Evolutionary conservation across 2,329 filamentous ascomycete species (phyloP).

Genomic region (Hymenoscyphus occultus): DNA sequence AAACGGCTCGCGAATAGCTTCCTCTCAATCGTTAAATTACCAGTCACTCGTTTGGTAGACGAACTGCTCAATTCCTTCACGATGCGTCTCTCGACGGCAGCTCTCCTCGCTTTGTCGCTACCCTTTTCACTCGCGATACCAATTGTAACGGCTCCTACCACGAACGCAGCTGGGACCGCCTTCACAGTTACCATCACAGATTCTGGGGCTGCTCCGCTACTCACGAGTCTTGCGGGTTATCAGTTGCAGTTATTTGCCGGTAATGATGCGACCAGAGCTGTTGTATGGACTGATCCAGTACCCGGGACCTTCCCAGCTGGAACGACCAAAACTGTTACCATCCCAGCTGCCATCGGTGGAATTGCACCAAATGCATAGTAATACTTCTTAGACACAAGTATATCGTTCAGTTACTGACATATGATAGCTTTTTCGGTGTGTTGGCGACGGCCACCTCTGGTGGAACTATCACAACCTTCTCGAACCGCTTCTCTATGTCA

Average conservation of each 20-base stretch:
- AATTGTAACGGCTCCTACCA: slow-evolving; percentile 50
- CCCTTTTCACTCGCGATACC: slow-evolving; percentile 33
- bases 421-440: slow-evolving; percentile 56
- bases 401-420: slow-evolving; percentile 13
- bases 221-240: slow-evolving; percentile 52
- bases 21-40: not conserved
- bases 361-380: slow-evolving; percentile 36
- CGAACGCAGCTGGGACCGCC: slow-evolving; percentile 47
- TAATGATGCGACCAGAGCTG: slow-evolving; percentile 5
- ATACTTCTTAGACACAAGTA: slow-evolving; percentile 3
- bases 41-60: slow-evolving; percentile 26
- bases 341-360: slow-evolving; percentile 31
- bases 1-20: not conserved
- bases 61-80: slow-evolving; percentile 7
- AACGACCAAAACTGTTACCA: slow-evolving; percentile 26
- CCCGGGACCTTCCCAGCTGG: slow-evolving; percentile 27
- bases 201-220: slow-evolving; percentile 46
- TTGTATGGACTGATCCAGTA: not conserved
- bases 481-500: slow-evolving; percentile 59
- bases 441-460: slow-evolving; percentile 52
- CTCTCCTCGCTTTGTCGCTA: slow-evolving; percentile 24
- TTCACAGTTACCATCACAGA: slow-evolving; percentile 57
- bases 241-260: slow-evolving; percentile 39
- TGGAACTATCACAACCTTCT: slow-evolving; percentile 57
- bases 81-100: slow-evolving; percentile 27